phyloP scores from a whole-genome alignment of 345 rosid species.

The Noccaea bulbosa region DNA sequence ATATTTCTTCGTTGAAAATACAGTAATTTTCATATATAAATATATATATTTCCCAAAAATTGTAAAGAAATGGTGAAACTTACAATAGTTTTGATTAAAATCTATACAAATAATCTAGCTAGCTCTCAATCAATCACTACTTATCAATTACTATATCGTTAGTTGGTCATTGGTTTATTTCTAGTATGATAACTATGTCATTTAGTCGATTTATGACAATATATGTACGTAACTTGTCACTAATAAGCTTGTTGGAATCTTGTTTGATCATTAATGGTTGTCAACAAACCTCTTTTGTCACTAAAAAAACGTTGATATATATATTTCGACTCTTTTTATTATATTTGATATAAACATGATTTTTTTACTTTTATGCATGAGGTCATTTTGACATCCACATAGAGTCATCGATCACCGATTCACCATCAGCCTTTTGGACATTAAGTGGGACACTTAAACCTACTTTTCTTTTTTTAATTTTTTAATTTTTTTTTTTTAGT shows the following conservation, averaged over 20 bases:
- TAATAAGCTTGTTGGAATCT: not conserved
- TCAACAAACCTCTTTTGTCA: not conserved
- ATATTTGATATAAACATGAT: not conserved
- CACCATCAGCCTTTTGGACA: slow-evolving; percentile 20
- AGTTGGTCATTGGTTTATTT: not conserved
- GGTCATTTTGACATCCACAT: slow-evolving; percentile 37
- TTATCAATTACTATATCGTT: not conserved
- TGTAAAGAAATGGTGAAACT: slow-evolving; percentile 9
- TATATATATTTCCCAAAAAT: not conserved
- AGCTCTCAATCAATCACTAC: not conserved
- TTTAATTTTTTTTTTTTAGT: too few relatives aligned
- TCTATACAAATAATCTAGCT: not conserved
- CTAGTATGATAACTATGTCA: not conserved
- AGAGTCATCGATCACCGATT: slow-evolving; percentile 32
- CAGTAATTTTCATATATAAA: not conserved
- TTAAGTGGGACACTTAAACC: slow-evolving; percentile 42
- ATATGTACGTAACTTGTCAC: slow-evolving; percentile 16
- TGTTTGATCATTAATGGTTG: not conserved
- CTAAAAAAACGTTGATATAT: not conserved
- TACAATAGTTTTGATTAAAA: not conserved
- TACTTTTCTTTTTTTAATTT: slow-evolving; percentile 28
- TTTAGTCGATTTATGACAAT: slow-evolving; percentile 8
- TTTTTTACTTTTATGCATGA: slow-evolving; percentile 43
- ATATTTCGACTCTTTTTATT: not conserved
- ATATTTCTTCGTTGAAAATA: not conserved